Percentiles rank a stretch among this genome's conserved stretches.
Evolutionary conservation across 225 moss, liverwort and hornwort species (phyloP).

Genomic region (Lunularia cruciata): DNA sequence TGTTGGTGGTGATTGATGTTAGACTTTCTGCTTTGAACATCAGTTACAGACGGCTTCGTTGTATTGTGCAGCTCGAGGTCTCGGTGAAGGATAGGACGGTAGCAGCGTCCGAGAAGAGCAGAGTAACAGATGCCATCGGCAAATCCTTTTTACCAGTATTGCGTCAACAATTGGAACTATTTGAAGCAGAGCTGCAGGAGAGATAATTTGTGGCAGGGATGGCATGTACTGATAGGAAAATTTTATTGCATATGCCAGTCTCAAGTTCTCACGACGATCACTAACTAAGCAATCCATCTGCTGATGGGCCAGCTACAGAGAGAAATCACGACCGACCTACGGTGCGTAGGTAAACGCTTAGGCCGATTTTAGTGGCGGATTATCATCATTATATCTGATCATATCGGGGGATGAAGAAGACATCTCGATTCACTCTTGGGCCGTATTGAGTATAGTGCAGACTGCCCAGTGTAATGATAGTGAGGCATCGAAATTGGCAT

Average conservation of each 20-base stretch:
- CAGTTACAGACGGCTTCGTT: too few relatives aligned
- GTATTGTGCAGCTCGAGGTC: slow-evolving; percentile 50
- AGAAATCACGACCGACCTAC: background rate
- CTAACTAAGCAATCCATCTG: background rate
- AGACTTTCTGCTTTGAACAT: too few relatives aligned
- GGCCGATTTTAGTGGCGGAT: background rate
- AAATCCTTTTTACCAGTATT: slow-evolving; percentile 65
- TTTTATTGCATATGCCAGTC: background rate
- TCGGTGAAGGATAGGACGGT: slow-evolving; percentile 52
- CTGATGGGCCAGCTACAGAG: background rate
- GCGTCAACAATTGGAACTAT: slow-evolving; percentile 71
- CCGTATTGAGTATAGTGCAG: slow-evolving; percentile 9
- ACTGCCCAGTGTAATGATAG: background rate
- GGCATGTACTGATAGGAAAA: background rate
- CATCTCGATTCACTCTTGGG: background rate
- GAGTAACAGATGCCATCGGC: slow-evolving; percentile 51
- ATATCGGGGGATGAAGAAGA: background rate
- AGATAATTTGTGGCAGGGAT: slow-evolving; percentile 41
- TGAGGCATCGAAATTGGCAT: background rate
- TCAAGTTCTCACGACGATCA: background rate
- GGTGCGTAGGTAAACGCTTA: background rate
- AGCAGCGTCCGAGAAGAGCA: slow-evolving; percentile 40
- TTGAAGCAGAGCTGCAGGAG: slow-evolving; percentile 77
- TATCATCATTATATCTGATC: background rate
- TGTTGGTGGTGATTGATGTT: too few relatives aligned